Conservation (phyloP, 2,329 filamentous ascomycete species). For the Sarocladium oryzae region DNA sequence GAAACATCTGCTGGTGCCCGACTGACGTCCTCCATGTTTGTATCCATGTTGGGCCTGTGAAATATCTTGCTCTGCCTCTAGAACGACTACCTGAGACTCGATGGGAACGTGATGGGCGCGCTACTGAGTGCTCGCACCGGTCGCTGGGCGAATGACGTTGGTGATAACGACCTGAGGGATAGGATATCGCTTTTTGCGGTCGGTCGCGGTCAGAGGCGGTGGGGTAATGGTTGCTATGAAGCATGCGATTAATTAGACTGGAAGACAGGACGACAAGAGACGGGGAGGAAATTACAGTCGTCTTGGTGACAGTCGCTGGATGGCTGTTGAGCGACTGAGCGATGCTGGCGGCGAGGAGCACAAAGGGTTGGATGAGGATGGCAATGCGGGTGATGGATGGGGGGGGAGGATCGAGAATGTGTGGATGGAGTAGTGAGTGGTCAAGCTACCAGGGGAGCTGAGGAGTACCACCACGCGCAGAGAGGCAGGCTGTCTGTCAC, state of each 20-base stretch:
- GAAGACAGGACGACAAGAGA: not conserved
- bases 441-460: not conserved
- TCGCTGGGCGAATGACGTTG: not conserved
- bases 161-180: constrained; percentile 1
- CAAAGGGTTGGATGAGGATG: constrained; percentile 6
- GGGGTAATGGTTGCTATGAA: not conserved
- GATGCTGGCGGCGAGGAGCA: not conserved
- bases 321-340: constrained; percentile 6
- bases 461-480: not conserved
- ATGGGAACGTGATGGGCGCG: not conserved
- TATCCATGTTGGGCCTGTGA: constrained; percentile 61
- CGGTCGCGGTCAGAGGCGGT: constrained; percentile 6
- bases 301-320: not conserved
- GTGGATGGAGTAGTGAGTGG: not conserved
- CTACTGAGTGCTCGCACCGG: not conserved
- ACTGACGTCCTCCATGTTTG: constrained; percentile 97
- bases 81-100: not conserved
- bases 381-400: constrained; percentile 8
- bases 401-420: constrained; percentile 1
- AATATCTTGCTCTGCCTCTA: not conserved
- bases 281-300: not conserved
- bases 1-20: constrained; percentile 76
- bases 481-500: not conserved
- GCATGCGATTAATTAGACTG: not conserved
- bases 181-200: constrained; percentile 7